Base-by-base conservation (phyloP, 1,139 yeast genomes). In the Candida glucosophila region DNA sequence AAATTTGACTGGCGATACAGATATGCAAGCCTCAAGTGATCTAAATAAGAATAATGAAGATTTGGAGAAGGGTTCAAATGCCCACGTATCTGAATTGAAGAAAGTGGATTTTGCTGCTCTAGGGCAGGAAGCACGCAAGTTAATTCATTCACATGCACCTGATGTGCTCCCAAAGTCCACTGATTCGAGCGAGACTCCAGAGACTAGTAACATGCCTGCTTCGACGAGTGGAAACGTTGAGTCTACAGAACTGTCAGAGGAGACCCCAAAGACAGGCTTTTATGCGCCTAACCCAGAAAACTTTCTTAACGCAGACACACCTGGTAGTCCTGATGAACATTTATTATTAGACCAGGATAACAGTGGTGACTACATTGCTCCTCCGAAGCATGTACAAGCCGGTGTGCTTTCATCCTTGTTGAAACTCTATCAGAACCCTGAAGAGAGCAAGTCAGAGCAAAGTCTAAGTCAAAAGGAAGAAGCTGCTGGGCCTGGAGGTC, bases 361-460 rank as follows among this genome's bases (percentile, higher is more conserved):
- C 20, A 72, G 66, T 12, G 80, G 70, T 29, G 52, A 41, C 4
- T 52, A 59, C 31, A 61, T 81, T 5, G 74, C 83, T 0, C 86
- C 88, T 0, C 93, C 94, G 0, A 58, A 66, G 22, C 71, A 69
- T 28, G 85, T 82, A 5, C 78, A 78, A 36, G 83, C 85, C 15
- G 95, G 95, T 44, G 88, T 85, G 11, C 63, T 85, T 18, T 81
- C 94, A 0, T 73, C 88, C 2, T 58, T 85, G 34, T 59, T 85
- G 34, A 70, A 75, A 37, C 60, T 85, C 29, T 82, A 83, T 41
- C 77, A 71, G 33, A 50, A 55, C 30, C 59, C 55, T 1, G 44
- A 50, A n/a, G 59, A 51, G 7, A 35, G 29, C 11, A 55, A 51
- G 29, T 57, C 66, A 2, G 27, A 47, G 13, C 36, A 51, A 12